Percentiles rank a stretch among this genome's conserved stretches.
Evolutionary conservation across 2,329 filamentous ascomycete species (phyloP).

Genomic region (Pezicula radicicola): DNA sequence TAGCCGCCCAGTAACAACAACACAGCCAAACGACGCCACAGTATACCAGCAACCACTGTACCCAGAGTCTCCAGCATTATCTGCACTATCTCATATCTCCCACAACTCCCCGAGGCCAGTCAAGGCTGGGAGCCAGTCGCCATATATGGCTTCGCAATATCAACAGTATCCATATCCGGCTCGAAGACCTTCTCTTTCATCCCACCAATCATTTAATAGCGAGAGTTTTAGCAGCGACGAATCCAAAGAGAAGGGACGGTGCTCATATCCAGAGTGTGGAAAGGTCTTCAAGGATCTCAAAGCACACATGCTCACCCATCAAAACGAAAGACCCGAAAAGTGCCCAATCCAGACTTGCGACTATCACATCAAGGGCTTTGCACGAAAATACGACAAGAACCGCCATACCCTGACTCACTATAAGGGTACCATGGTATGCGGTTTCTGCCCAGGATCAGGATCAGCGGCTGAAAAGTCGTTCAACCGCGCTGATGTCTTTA

Average conservation of each 20-base stretch:
- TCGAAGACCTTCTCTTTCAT: constrained; percentile 22
- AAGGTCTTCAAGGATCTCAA: constrained; percentile 63
- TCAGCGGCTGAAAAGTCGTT: constrained; percentile 92
- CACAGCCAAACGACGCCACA: constrained; percentile 20
- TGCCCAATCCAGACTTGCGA: constrained; percentile 93
- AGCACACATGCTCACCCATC: constrained; percentile 95
- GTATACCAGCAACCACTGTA: constrained; percentile 26
- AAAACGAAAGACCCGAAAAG: constrained; percentile 90
- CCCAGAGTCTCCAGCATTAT: constrained; percentile 27
- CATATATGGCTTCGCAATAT: constrained; percentile 23
- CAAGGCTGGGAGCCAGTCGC: constrained; percentile 26
- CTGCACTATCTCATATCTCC: constrained; percentile 23
- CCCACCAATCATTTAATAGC: constrained; percentile 25
- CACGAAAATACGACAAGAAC: constrained; percentile 97
- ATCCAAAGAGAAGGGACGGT: constrained; percentile 35
- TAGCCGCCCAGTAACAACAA: constrained; percentile 14
- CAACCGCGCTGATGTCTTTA: constrained; percentile 95
- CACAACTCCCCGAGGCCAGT: constrained; percentile 18
- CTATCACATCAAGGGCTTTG: constrained; percentile 92
- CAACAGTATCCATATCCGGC: constrained; percentile 25
- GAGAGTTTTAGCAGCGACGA: constrained; percentile 29
- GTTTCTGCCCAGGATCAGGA: constrained; percentile 87
- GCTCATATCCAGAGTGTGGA: constrained; percentile 56
- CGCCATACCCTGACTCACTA: constrained; percentile 95
- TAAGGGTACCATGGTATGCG: constrained; percentile 96